phyloP scores from a whole-genome alignment of 1,284 basidiomycete species.

The Apiotrichum laibachii region DNA sequence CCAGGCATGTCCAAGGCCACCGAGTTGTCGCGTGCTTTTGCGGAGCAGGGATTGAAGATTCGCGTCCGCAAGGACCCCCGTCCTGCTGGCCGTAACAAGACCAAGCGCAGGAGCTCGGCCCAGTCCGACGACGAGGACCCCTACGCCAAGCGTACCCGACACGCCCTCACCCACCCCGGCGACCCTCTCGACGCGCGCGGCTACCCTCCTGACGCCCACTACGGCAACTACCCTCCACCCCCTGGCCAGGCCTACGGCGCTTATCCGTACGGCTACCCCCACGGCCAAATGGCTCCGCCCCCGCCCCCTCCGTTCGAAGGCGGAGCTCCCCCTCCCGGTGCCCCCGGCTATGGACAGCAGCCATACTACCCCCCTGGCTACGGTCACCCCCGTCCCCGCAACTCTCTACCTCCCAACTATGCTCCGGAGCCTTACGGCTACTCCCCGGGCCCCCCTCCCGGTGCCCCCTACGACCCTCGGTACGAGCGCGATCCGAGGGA shows the following conservation, averaged over 20 bases:
- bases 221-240: slow-evolving; percentile 12
- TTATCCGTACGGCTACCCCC: slow-evolving; percentile 7
- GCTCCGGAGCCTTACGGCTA: slow-evolving; percentile 1
- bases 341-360: slow-evolving; percentile 6
- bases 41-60: slow-evolving; percentile 90
- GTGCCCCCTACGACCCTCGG: slow-evolving; percentile 12
- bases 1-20: slow-evolving; percentile 86
- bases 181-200: slow-evolving; percentile 10
- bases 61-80: slow-evolving; percentile 76
- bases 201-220: slow-evolving; percentile 16
- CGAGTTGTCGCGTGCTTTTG: slow-evolving; percentile 77
- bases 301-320: slow-evolving; percentile 18
- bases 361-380: slow-evolving; percentile 1
- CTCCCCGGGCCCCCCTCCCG: slow-evolving; percentile 4
- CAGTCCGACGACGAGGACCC: slow-evolving; percentile 22
- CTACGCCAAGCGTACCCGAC: slow-evolving; percentile 12
- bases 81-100: slow-evolving; percentile 18
- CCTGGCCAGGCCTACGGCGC: slow-evolving; percentile 9
- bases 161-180: slow-evolving; percentile 10
- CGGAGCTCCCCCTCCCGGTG: slow-evolving; percentile 11
- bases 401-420: not conserved
- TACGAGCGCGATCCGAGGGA: slow-evolving; percentile 9
- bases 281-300: slow-evolving; percentile 14
- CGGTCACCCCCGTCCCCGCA: not conserved
- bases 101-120: slow-evolving; percentile 21